Base-by-base conservation (phyloP, 192 early-diverging fungal genomes). In the Linderina pennispora region DNA sequence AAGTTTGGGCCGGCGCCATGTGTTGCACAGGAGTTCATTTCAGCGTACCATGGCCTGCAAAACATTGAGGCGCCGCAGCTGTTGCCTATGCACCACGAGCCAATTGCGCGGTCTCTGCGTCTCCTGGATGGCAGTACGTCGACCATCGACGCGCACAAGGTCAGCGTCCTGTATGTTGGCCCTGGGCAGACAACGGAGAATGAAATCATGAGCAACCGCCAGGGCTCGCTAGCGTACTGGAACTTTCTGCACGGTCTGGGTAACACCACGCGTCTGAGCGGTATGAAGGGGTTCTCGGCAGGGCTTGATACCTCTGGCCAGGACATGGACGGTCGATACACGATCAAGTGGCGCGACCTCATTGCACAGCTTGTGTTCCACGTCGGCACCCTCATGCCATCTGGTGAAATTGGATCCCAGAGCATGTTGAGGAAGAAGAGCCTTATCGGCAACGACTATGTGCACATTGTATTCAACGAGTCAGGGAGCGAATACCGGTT, bases 381-480 rank as follows among this genome's bases (percentile, higher is more conserved):
- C 53, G 82, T 83, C 5, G 83, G 91, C 11, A 97, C 93, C 14
- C 77, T 99, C 53, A 97, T 99, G 91, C 96, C 96, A 0, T 90
- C 78, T 0, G 62, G 80, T 36, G 50, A 67, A 47, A 58, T 78
- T 1, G 68, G 74, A 31, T 80, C 80, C 36, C 94, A 99, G 62
- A 81, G 85, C 37, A 67, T 80, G 36, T 79, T 89, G 55, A 85
- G 78, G 50, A 99, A 99, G 55, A 99, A 99, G 73, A 74, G 91
- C 21, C 92, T 96, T 57, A 92, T 99, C 51, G 96, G 92, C 33
- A 99, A 99, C 58, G 92, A 99, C 68, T 97, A 83, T 73, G 89
- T 99, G 39, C 82, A 83, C 24, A 86, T 99, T 50, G 82, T 96
- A 8, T 99, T 85, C 53, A 94, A 97, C 57, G 94, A 99, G 56